Evolutionary conservation across 306 rosid species (phyloP), one percentile per base, ranked within the genome.

Genomic region (Vachellia collinsii): DNA sequence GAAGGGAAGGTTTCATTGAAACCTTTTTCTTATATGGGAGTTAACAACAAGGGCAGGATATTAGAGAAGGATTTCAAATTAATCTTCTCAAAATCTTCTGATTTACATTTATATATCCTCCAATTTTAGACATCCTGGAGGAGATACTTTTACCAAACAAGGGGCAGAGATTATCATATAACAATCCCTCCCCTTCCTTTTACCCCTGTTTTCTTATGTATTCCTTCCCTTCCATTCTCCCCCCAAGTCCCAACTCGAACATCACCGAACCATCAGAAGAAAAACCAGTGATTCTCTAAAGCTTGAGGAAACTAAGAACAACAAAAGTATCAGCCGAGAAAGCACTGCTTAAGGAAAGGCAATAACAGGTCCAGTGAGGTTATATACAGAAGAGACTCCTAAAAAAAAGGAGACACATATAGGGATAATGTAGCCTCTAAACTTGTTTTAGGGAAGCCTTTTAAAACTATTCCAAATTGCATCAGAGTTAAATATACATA

Each of bases 261-360:
- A 66, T 17, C 38, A 4, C 47, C 13, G 1, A 72, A 72, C 51
- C 81, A 61, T 25, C 75, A 70, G 54, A 42, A 41, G 29, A 58
- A 75, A 53, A 80, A 19, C 42, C 19, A 29, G 23, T 51, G 61
- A 69, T 63, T 23, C 47, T 41, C 76, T 43, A 63, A 78, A 50
- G 42, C 72, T 34, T 69, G 74, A 47, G 74, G 44, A 81, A 81
- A 75, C 48, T 22, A 51, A 47, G 58, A 23, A 17, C 23, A 54
- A 38, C 51, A 37, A 59, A 36, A 4, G 41, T 65, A 68, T 63
- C 34, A 16, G 68, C 54, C 47, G 38, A 76, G 43, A 80, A 54
- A 14, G 79, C 66, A 76, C 66, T 44, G 82, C 73, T 53, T 11
- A 56, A 68, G 89, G 74, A 62, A 81, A 42, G 61, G 79, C 76